Percentiles rank a stretch among this genome's conserved stretches.
These are phyloP conservation scores for Zopfochytrium polystomum DNA, from an alignment of 371 early-diverging fungal species.

Conservation along the genomic window DNA sequence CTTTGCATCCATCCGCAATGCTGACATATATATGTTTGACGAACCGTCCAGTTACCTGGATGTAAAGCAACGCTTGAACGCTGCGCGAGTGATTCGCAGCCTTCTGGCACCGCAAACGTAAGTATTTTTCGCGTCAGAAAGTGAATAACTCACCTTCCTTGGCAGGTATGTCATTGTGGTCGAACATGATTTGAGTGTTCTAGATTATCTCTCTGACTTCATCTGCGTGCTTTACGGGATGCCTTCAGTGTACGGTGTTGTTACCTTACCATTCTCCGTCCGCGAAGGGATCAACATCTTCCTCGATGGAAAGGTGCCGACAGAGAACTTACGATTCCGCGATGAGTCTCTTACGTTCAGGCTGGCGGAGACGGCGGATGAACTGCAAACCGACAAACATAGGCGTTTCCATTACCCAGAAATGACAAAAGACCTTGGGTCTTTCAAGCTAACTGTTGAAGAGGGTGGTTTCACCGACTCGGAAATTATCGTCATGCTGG, in stretches of 20 bases:
- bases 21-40: constrained; percentile 99
- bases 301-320: constrained; percentile 97
- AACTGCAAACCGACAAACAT: constrained; percentile 53
- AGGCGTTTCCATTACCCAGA: constrained; percentile 81
- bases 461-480: constrained; percentile 94
- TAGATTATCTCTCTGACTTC: constrained; percentile 99
- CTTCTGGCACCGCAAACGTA: constrained; percentile 65
- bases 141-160: not conserved
- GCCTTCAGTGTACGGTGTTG: constrained; percentile 98
- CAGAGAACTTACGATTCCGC: constrained; percentile 99
- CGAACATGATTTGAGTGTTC: constrained; percentile 99
- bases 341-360: constrained; percentile 95
- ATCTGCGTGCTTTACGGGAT: constrained; percentile 99
- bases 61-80: constrained; percentile 99
- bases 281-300: constrained; percentile 99
- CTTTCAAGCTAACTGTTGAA: constrained; percentile 82
- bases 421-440: constrained; percentile 76
- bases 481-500: constrained; percentile 99
- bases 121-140: constrained; percentile 14
- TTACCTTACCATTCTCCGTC: constrained; percentile 96
- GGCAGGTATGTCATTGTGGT: constrained; percentile 93
- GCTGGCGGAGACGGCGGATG: constrained; percentile 84
- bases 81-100: constrained; percentile 91
- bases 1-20: constrained; percentile 80
- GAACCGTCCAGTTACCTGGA: constrained; percentile 99